Conservation (phyloP, 495 filamentous ascomycete genomes). For the Amniculicola lignicola region DNA sequence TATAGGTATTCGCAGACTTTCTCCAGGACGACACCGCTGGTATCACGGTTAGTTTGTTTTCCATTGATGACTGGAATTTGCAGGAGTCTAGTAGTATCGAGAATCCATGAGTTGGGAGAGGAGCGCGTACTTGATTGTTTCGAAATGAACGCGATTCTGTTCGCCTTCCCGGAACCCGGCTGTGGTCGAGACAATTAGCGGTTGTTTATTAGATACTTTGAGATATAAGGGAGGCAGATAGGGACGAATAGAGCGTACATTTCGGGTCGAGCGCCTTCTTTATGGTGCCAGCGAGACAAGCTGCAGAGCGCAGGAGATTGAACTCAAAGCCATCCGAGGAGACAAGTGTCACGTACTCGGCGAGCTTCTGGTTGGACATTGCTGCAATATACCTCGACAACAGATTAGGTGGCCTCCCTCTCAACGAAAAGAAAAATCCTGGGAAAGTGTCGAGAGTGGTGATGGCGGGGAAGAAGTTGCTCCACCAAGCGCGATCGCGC, state of each 20-base stretch:
- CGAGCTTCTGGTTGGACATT: conserved; percentile 5
- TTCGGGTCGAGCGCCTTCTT: conserved; percentile 78
- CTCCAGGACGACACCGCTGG: conserved; percentile 68
- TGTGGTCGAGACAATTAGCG: conserved; percentile 35
- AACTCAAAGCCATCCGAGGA: conserved; percentile 89
- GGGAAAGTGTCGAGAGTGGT: too few relatives aligned
- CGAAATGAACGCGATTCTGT: conserved; percentile 62
- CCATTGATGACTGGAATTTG: too few relatives aligned
- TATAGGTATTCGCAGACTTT: conserved; percentile 41
- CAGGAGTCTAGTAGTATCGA: too few relatives aligned
- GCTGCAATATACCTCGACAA: too few relatives aligned
- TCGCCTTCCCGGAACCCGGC: conserved; percentile 68
- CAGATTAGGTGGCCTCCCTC: too few relatives aligned
- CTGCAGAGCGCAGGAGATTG: conserved; percentile 72
- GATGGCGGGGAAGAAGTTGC: too few relatives aligned
- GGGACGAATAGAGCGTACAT: conserved; percentile 50
- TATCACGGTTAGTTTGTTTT: background rate
- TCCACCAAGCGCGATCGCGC: too few relatives aligned
- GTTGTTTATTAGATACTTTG: too few relatives aligned
- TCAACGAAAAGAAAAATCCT: too few relatives aligned
- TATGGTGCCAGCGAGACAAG: conserved; percentile 72
- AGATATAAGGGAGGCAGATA: conserved; percentile 9
- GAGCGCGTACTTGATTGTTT: conserved; percentile 65
- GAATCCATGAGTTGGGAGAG: too few relatives aligned
- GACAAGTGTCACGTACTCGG: conserved; percentile 78